phyloP scores from a whole-genome alignment of 2,329 filamentous ascomycete species.

The Penicillium decumbens region DNA sequence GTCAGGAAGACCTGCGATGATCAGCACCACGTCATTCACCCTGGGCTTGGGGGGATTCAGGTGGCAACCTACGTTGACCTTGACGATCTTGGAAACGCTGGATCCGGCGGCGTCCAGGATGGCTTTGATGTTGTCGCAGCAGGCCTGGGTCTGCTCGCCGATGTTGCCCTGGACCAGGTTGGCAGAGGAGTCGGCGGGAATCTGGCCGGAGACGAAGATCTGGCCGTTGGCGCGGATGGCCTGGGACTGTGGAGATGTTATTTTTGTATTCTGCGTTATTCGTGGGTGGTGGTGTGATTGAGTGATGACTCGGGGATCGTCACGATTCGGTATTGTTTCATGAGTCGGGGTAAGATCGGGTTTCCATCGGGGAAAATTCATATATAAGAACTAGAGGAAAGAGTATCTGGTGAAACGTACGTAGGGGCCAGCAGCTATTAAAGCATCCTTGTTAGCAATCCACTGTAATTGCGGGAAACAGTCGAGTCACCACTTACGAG shows the following conservation, averaged over 20 bases:
- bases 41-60: not conserved
- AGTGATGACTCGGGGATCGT: not conserved
- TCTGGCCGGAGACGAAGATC: slow-evolving; percentile 70
- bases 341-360: not conserved
- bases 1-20: slow-evolving; percentile 67
- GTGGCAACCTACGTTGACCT: slow-evolving; percentile 58
- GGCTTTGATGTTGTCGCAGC: slow-evolving; percentile 74
- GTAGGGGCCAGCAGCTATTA: slow-evolving; percentile 42
- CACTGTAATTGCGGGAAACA: not conserved
- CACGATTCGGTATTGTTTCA: not conserved
- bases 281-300: not conserved
- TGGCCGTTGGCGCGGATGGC: slow-evolving; percentile 65
- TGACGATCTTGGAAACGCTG: slow-evolving; percentile 73
- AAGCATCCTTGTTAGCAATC: slow-evolving; percentile 12
- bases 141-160: slow-evolving; percentile 64
- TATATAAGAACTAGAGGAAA: not conserved
- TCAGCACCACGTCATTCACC: not conserved
- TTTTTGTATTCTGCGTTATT: not conserved
- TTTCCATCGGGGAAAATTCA: not conserved
- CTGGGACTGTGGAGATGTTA: slow-evolving; percentile 40
- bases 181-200: slow-evolving; percentile 63
- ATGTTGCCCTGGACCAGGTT: slow-evolving; percentile 61
- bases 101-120: slow-evolving; percentile 80
- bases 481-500: slow-evolving; percentile 35
- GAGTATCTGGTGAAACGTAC: slow-evolving; percentile 27